phyloP scores from a whole-genome alignment of 2,329 filamentous ascomycete species.

The Cladosporium sp. region DNA sequence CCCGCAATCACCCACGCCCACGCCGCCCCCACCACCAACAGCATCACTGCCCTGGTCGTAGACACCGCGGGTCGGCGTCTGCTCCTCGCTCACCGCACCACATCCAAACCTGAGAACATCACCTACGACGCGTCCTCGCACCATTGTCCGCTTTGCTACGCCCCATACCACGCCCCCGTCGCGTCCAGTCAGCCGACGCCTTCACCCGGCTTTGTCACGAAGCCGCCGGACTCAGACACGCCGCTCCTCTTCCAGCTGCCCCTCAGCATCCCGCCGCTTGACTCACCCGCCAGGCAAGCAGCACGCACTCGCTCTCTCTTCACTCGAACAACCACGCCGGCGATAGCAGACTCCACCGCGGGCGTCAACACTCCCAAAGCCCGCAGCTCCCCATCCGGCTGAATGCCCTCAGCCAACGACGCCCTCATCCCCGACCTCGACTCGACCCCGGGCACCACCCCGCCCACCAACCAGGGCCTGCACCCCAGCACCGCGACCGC shows the following conservation, averaged over 20 bases:
- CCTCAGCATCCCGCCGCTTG: conserved; percentile 3
- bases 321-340: neutral
- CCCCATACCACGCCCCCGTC: neutral
- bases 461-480: conserved; percentile 11
- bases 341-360: neutral
- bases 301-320: neutral
- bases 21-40: neutral
- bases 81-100: neutral
- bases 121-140: neutral
- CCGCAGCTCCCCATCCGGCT: conserved; percentile 9
- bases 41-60: too few species aligned
- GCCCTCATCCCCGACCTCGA: conserved; percentile 22
- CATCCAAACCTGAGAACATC: neutral
- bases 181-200: conserved; percentile 7
- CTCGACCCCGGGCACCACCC: conserved; percentile 19
- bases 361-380: neutral
- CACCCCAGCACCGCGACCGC: neutral
- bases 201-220: conserved; percentile 9
- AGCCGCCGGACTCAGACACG: neutral
- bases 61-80: neutral
- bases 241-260: neutral
- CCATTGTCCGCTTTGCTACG: neutral
- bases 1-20: too few species aligned
- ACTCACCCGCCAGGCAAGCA: conserved; percentile 3
- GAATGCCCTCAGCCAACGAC: conserved; percentile 19